Evolutionary conservation across 73 alveolate species (phyloP), one percentile per base, ranked within the genome.

Genomic region (Blepharisma stoltei): DNA sequence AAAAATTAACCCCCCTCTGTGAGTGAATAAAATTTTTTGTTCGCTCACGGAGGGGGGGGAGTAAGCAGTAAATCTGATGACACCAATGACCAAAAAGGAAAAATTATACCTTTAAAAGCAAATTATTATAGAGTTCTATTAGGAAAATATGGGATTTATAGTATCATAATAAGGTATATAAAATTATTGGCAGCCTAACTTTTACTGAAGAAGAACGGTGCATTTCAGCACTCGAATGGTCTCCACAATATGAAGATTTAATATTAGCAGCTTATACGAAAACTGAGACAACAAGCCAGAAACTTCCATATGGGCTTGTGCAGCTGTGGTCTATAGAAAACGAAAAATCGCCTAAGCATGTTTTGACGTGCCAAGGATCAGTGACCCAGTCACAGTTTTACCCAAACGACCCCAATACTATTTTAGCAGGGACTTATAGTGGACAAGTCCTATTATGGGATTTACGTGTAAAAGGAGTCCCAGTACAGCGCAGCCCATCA

Each of bases 401-500:
- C 23, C 73, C 73, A 14, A 60, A 25, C 5, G 73, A 60, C 23
- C 73, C 73, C 18, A 60, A 60, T 60, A 14, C 23, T 14, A 8
- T 60, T 1, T 4, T 60, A 9, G 73, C 49, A 18, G 73, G 73
- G 0, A 60, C 46, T 1, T 60, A 60, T 60, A 25, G 49, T 2
- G 73, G 73, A 20, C 73, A 60, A 25, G 46, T 60, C 5, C 73
- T 60, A 14, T 14, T 60, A 60, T 60, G 73, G 73, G 73, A 60
- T 4, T 25, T 60, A 18, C 14, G 73, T 8, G 37, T 38, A 14
- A 60, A 60, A 25, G 37, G 46, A n/a, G 46, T 60, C 23, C 73
- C 73, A 14, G 23, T 60, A 14, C 73, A 60, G 5, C 73, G 73
- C 46, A 14, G 46, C 23, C 73, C 73, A 1, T 14, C 37, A 1